phyloP scores from a whole-genome alignment of 768 basidiomycete species.

The Nidula microcarpa region DNA sequence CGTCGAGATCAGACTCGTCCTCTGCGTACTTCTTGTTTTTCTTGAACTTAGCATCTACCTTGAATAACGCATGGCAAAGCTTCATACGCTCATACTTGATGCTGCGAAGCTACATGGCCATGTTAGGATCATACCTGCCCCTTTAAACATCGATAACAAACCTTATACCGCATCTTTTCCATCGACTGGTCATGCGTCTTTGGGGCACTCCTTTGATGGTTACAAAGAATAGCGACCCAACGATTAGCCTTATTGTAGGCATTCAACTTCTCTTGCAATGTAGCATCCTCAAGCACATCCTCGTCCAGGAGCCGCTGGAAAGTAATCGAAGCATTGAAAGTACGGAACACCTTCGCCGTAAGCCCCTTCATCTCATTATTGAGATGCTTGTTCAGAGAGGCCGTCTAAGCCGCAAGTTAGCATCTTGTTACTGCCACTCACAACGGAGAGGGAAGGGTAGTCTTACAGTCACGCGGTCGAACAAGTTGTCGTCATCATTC shows the following conservation, averaged over 20 bases:
- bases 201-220: constrained; percentile 94
- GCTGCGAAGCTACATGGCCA: constrained; percentile 60
- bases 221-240: constrained; percentile 95
- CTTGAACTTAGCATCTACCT: constrained; percentile 73
- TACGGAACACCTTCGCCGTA: constrained; percentile 99
- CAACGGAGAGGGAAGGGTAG: constrained; percentile 5
- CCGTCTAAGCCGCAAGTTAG: constrained; percentile 52
- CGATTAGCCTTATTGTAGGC: constrained; percentile 98
- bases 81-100: constrained; percentile 99
- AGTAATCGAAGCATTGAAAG: constrained; percentile 96
- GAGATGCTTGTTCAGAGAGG: constrained; percentile 87
- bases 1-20: constrained; percentile 92
- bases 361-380: constrained; percentile 94
- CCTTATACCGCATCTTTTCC: constrained; percentile 92
- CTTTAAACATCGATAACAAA: constrained; percentile 19
- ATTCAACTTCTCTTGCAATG: constrained; percentile 93
- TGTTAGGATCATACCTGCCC: neutral
- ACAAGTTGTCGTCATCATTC: constrained; percentile 80
- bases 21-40: constrained; percentile 75
- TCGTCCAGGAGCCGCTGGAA: constrained; percentile 90
- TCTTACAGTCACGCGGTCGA: constrained; percentile 92
- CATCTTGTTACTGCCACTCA: constrained; percentile 1
- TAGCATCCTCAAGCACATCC: constrained; percentile 53
- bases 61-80: constrained; percentile 83
- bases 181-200: constrained; percentile 93